Percentiles rank a stretch among this genome's conserved stretches.
phyloP scores from a whole-genome alignment of 1,284 basidiomycete genomes.

The Puccinia polysora region DNA sequence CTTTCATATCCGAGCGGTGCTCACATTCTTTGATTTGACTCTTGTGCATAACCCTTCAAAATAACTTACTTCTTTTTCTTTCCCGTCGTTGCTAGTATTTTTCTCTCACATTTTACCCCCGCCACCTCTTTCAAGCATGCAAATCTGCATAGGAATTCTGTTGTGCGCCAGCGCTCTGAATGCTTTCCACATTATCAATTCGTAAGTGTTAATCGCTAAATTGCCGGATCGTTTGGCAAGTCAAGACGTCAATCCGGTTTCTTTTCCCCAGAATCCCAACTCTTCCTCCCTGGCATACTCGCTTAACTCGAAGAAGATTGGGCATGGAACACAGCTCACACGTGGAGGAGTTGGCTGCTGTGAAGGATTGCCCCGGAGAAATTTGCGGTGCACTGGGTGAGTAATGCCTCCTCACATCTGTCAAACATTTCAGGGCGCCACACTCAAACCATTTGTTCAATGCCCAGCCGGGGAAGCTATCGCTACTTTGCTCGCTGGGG shows the following conservation, averaged over 20 bases:
- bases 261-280: neutral
- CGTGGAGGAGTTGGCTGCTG: neutral
- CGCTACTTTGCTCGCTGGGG: conserved; percentile 20
- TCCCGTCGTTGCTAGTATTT: neutral
- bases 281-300: neutral
- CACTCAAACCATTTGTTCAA: neutral
- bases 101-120: neutral
- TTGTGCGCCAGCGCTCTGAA: neutral
- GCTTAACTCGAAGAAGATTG: conserved; percentile 13
- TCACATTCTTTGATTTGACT: conserved; percentile 1
- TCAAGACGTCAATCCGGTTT: neutral
- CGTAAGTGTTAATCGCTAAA: neutral
- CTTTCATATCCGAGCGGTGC: neutral
- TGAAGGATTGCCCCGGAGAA: conserved; percentile 23
- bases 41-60: neutral
- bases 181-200: neutral
- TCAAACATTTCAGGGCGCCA: neutral
- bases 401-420: neutral
- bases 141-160: neutral
- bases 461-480: conserved; percentile 23
- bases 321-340: neutral
- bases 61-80: neutral
- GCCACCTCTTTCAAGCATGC: neutral
- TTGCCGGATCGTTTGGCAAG: too few species aligned
- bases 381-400: conserved; percentile 25